A percentile compares a stretch with the other conserved stretches of the same genome.
These are phyloP conservation scores for Exophiala aquamarina DNA, from an alignment of 2,329 filamentous ascomycete species.

Conservation along the genomic window DNA sequence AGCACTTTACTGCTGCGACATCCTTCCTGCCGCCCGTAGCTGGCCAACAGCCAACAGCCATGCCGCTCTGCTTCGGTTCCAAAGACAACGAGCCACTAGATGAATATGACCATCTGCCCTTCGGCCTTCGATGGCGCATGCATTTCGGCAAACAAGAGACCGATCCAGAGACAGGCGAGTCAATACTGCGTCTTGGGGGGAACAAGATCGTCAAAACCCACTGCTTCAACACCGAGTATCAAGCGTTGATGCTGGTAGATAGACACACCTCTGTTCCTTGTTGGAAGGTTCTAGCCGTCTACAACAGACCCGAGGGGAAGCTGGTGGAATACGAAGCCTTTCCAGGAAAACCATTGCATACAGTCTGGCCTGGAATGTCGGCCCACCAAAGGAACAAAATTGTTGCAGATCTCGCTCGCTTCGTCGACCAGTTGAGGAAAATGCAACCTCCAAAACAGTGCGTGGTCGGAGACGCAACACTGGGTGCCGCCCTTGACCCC, in stretches of 20 bases:
- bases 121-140: conserved; percentile 26
- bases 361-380: conserved; percentile 22
- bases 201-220: conserved; percentile 26
- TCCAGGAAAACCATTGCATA: conserved; percentile 23
- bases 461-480: conserved; percentile 27
- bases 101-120: conserved; percentile 27
- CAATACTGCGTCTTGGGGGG: conserved; percentile 24
- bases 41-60: conserved; percentile 12
- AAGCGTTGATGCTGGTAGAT: conserved; percentile 26
- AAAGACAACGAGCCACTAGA: conserved; percentile 25
- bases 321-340: conserved; percentile 27
- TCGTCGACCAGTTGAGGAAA: conserved; percentile 28
- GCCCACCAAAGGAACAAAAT: conserved; percentile 27
- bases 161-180: conserved; percentile 23
- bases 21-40: neutral
- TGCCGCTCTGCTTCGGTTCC: conserved; percentile 21
- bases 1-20: neutral
- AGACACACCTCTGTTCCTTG: conserved; percentile 26
- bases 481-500: conserved; percentile 28
- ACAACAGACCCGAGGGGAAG: conserved; percentile 28
- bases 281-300: conserved; percentile 25
- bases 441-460: conserved; percentile 28
- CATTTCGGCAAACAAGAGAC: conserved; percentile 25
- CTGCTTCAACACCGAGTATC: conserved; percentile 28
- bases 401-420: conserved; percentile 25